These are phyloP conservation scores for Sugiyamaella chiloensis DNA, from an alignment of 805 yeast genomes.

Conservation along the genomic window DNA sequence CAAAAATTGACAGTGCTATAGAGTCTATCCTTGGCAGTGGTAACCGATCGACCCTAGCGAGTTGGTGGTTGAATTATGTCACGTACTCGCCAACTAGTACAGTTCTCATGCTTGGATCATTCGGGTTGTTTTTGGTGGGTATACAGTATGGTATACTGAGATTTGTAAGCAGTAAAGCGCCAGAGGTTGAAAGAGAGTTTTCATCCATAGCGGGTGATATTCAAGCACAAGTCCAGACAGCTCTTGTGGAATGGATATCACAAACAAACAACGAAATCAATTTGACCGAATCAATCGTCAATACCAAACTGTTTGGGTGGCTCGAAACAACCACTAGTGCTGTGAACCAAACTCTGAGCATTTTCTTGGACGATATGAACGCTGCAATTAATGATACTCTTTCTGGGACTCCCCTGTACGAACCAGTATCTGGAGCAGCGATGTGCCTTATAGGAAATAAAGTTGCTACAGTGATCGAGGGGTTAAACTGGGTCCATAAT, in stretches of 20 bases:
- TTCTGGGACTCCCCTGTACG: conserved; percentile 62
- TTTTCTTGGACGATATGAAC: conserved; percentile 59
- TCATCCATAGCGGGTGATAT: not conserved
- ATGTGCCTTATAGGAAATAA: conserved; percentile 80
- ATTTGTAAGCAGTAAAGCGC: not conserved
- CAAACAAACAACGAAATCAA: conserved; percentile 55
- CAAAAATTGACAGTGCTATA: not conserved
- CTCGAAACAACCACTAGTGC: conserved; percentile 53
- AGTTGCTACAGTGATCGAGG: conserved; percentile 59
- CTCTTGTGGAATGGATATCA: conserved; percentile 44
- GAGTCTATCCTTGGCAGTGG: not conserved
- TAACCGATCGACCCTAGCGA: not conserved
- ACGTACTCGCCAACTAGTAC: not conserved
- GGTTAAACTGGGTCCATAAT: conserved; percentile 73
- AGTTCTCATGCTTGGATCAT: not conserved
- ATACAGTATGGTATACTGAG: not conserved
- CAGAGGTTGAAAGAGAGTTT: not conserved
- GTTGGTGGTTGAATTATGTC: not conserved
- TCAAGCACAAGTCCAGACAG: not conserved
- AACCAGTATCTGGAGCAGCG: conserved; percentile 63
- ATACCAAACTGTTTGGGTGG: conserved; percentile 65
- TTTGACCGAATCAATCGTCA: conserved; percentile 50
- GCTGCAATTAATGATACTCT: conserved; percentile 56
- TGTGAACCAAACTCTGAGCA: conserved; percentile 57
- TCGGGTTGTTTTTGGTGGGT: not conserved